Conservation (phyloP, 2,329 filamentous ascomycete species). For the Aspergillus piperis region DNA sequence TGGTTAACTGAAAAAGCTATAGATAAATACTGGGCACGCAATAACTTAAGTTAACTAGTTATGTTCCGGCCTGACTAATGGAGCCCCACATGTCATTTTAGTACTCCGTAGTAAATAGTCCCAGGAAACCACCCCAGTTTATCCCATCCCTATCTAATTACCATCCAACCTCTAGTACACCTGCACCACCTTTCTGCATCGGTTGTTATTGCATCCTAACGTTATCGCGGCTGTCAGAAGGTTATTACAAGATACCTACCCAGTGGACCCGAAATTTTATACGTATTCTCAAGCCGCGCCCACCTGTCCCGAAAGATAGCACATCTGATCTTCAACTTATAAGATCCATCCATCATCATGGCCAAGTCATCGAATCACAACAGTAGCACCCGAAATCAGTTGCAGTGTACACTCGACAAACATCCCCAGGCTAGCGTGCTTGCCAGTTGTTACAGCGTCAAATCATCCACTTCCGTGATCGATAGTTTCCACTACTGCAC, state of each 20-base stretch:
- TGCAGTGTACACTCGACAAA: constrained; percentile 61
- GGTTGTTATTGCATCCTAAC: not conserved
- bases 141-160: not conserved
- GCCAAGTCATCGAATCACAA: constrained; percentile 63
- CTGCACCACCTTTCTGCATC: not conserved
- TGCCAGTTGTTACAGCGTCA: constrained; percentile 88
- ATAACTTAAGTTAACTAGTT: too few species aligned
- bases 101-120: not conserved
- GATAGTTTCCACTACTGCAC: constrained; percentile 93
- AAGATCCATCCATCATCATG: constrained; percentile 28
- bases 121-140: not conserved
- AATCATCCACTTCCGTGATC: constrained; percentile 66
- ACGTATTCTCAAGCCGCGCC: not conserved
- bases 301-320: not conserved
- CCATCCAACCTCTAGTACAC: not conserved
- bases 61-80: too few species aligned
- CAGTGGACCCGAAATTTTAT: not conserved
- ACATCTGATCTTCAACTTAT: not conserved
- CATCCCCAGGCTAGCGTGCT: constrained; percentile 68
- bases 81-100: not conserved
- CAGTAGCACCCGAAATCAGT: constrained; percentile 65
- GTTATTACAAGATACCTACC: not conserved
- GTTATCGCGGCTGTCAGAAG: not conserved
- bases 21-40: too few species aligned
- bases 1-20: too few species aligned